Base-by-base conservation (phyloP, 148 eudicot species). In the Nyssa sinensis region DNA sequence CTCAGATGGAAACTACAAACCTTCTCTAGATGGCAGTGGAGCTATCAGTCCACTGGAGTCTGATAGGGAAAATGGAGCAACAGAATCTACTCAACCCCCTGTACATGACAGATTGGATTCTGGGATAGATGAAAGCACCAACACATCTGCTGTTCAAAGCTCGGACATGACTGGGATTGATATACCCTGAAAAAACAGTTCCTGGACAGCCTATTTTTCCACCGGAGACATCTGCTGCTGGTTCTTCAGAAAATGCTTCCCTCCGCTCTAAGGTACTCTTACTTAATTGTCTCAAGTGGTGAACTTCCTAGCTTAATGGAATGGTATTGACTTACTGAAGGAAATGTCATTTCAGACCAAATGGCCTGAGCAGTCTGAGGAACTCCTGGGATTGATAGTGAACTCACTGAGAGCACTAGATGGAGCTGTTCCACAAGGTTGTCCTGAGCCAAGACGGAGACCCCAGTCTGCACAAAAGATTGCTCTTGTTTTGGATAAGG, bases 341-440 rank as follows among this genome's bases (percentile, higher is more conserved):
- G 25, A 44, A 69, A 53, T 81, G 74, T 77, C 30, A 64, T 62
- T 72, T 71, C 87, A 95, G 96, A 83, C 91, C 25, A 95, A 95
- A 82, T 93, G 99, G 91, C 96, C 97, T 33, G 97, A 95, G 88
- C 96, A 92, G 79, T 95, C 99, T 29, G 99, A 95, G 89, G 99
- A 95, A 86, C 91, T 95, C 67, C 81, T 95, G 67, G 97, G 94
- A 69, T 75, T 95, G 74, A 95, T 95, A 51, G 99, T 95, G 80
- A 95, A 95, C 83, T 95, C 99, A 13, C 68, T 95, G 67, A 91
- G 97, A 80, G 90, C 96, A 34, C 79, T 95, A 62, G 97, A 95
- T 85, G 96, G 91, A 81, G 96, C 85, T 64, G 94, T 95, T 74
- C 99, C 97, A 61, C 97, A 88, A 81, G 94, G 97, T 75, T 95